Percentiles rank a stretch among this genome's conserved stretches.
Conservation (phyloP, 345 rosid genomes). For the Eucalyptus marginata region DNA sequence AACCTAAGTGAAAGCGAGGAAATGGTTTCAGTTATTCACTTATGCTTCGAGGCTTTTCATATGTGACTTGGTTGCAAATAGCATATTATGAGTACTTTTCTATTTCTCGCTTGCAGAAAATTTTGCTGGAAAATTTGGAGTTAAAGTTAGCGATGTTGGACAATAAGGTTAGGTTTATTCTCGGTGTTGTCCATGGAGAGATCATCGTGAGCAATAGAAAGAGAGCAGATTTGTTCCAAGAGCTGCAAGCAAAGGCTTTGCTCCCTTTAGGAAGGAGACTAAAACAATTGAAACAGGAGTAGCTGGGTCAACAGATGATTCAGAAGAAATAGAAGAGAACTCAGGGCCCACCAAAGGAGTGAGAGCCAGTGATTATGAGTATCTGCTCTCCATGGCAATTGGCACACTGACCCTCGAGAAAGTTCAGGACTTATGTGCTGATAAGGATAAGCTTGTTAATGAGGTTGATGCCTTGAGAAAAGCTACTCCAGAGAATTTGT, state of each 20-base stretch:
- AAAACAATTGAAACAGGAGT: conserved; percentile 42
- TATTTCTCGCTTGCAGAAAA: conserved; percentile 26
- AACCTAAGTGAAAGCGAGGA: neutral
- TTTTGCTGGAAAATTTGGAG: conserved; percentile 48
- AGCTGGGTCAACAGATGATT: conserved; percentile 49
- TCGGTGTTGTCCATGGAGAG: conserved; percentile 77
- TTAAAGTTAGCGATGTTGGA: conserved; percentile 57
- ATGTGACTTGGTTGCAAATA: neutral
- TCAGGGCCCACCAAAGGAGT: conserved; percentile 6
- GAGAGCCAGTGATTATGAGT: conserved; percentile 61
- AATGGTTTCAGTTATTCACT: neutral
- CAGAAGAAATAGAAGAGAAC: conserved; percentile 46
- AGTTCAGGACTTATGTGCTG: conserved; percentile 49
- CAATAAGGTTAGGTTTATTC: conserved; percentile 83
- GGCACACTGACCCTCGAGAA: conserved; percentile 79
- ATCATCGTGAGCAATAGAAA: conserved; percentile 83
- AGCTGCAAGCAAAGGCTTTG: conserved; percentile 66
- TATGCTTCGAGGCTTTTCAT: neutral
- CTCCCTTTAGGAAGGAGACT: conserved; percentile 67
- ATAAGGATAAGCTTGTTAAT: conserved; percentile 40
- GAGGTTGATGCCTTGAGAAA: conserved; percentile 53
- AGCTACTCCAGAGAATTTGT: conserved; percentile 44
- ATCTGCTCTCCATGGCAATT: conserved; percentile 74
- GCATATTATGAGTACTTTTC: neutral
- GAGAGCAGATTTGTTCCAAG: conserved; percentile 65